Percentiles rank a stretch among this genome's conserved stretches.
Evolutionary conservation across 2,329 filamentous ascomycete species (phyloP).

Genomic region (Colletotrichum plurivorum): DNA sequence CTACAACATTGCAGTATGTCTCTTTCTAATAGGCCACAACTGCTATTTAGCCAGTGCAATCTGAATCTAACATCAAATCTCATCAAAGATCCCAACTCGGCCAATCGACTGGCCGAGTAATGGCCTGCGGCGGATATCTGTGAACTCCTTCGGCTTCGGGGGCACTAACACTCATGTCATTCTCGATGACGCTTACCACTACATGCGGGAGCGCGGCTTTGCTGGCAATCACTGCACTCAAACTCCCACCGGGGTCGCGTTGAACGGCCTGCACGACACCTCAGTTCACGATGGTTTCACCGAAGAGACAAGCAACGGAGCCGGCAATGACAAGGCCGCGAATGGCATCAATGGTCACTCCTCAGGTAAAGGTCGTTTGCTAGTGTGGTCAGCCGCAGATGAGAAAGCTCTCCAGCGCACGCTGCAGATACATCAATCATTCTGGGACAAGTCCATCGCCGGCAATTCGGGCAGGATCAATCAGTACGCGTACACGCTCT

Average conservation of each 20-base stretch:
- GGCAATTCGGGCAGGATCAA: neutral
- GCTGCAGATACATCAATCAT: neutral
- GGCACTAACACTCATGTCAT: slow-evolving; percentile 27
- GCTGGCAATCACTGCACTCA: neutral
- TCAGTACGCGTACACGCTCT: neutral
- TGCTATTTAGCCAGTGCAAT: no score
- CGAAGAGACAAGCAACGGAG: neutral
- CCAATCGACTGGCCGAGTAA: neutral
- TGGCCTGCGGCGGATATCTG: slow-evolving; percentile 3
- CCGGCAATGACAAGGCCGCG: neutral
- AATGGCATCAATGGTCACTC: neutral
- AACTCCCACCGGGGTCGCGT: neutral
- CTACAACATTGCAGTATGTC: slow-evolving; percentile 40
- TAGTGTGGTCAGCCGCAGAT: slow-evolving; percentile 1
- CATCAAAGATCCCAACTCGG: slow-evolving; percentile 33
- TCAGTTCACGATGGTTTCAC: no score
- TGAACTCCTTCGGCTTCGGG: slow-evolving; percentile 26
- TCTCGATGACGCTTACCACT: slow-evolving; percentile 22
- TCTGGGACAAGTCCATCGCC: neutral
- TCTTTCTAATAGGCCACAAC: neutral
- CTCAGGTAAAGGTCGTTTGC: neutral
- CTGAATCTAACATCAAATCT: neutral
- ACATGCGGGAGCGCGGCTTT: neutral
- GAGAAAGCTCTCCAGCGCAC: neutral
- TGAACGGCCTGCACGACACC: neutral